These are phyloP conservation scores for Myrmaecium sp. DNA, from an alignment of 2,329 filamentous ascomycete species.

Conservation along the genomic window DNA sequence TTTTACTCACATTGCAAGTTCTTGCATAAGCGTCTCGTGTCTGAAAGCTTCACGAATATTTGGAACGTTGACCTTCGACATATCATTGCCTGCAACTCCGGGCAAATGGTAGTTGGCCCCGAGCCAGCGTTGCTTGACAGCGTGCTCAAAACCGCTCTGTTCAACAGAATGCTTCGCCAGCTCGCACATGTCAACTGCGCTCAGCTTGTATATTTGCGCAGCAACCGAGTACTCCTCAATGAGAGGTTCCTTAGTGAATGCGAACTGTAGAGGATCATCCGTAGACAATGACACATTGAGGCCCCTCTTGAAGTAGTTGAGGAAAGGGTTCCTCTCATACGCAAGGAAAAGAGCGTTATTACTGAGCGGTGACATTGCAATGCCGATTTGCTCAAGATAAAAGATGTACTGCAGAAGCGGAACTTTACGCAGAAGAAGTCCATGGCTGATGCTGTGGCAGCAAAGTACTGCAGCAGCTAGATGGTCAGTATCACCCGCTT, in stretches of 20 bases:
- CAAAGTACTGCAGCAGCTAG: conserved; percentile 79
- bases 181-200: conserved; percentile 96
- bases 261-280: conserved; percentile 92
- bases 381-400: conserved; percentile 94
- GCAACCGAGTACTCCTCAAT: conserved; percentile 98
- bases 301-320: conserved; percentile 87
- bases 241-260: conserved; percentile 92
- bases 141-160: conserved; percentile 83
- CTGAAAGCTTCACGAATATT: conserved; percentile 83
- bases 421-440: conserved; percentile 80
- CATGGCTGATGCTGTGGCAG: conserved; percentile 94
- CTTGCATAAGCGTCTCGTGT: conserved; percentile 69
- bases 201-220: conserved; percentile 96
- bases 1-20: conserved; percentile 68
- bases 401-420: conserved; percentile 92
- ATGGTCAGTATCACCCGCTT: conserved; percentile 94
- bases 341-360: conserved; percentile 95
- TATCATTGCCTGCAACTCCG: conserved; percentile 72
- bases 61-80: conserved; percentile 92
- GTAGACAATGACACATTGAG: conserved; percentile 93
- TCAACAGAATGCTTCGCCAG: conserved; percentile 88
- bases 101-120: conserved; percentile 61
- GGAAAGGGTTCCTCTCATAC: conserved; percentile 91
- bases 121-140: conserved; percentile 83
- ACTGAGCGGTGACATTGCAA: conserved; percentile 97